Evolutionary conservation across 2,329 filamentous ascomycete species (phyloP), one percentile per base, ranked within the genome.

Genomic region (Penicillium sp.): DNA sequence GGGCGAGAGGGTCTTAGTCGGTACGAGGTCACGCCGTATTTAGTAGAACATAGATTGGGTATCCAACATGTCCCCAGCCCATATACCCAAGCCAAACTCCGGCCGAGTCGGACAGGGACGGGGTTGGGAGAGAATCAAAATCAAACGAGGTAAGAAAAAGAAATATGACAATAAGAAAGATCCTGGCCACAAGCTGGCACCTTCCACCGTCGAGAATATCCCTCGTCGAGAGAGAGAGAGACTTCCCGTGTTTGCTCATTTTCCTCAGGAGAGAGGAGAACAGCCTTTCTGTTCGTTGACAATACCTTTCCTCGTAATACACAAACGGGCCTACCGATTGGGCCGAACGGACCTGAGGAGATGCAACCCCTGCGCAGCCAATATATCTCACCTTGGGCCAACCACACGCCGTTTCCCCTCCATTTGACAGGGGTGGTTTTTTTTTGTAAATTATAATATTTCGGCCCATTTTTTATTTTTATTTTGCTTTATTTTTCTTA

Each of bases 331-430:
- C 33, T 34, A 39, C 23, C 44, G 40, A 44, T 41, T 44, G 26
- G 43, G 40, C 46, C 39, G 15, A 49, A 54, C 42, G 27, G 46
- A 46, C 52, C 51, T 54, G 56, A 59, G 48, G 40, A 60, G 54
- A 60, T 62, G 58, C 59, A 62, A 60, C 65, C 66, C 64, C 64
- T 64, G 61, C 50, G 26, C 57, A 50, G 34, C 10, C 47, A 60
- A 64, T 64, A 68, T 68, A 62, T 68, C 58, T 44, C 50, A 27
- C 43, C 13, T 12, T 23, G 36, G 51, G 55, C 68, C 68, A 71
- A 69, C 68, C 63, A 70, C 26, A 46, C 17, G 36, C 47, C 34
- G 39, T 52, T 57, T 42, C 54, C 60, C 59, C 62, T 60, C 61
- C 61, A 55, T 59, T 64, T 58, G 26, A 36, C 59, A 55, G 58